Base-by-base conservation (phyloP, 2,329 filamentous ascomycete species). In the Fusarium foetens region DNA sequence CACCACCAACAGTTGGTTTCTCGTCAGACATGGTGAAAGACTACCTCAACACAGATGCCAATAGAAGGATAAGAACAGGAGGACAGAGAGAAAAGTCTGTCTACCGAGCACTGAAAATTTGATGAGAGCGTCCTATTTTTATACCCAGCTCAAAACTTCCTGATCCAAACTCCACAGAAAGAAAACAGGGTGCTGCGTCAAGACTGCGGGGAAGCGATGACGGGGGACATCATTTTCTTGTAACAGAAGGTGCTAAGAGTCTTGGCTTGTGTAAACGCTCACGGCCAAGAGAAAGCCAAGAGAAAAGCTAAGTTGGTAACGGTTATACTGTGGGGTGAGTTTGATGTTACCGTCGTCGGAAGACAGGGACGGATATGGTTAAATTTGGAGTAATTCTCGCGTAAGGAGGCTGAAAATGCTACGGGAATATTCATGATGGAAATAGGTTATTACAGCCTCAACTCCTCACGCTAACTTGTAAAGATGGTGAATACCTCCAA, bases 241-340 rank as follows among this genome's bases (percentile, higher is more conserved):
- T 46, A 58, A 67, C 3, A 57, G 60, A 63, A 70, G 70, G 70
- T 63, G 61, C 51, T 51, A 51, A 62, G 49, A 45, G 35, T 48
- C 70, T 72, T 73, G 65, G 70, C 65, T 55, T 52, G 33, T 27
- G 48, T 29, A 52, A 39, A 23, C 1, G n/a, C 29, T 39, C 13
- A 29, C 35, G 2, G 54, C 49, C 55, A 61, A 66, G 63, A n/a
- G 21, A 46, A 54, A 51, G 69, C 64, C 68, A 72, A 61, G 54
- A 8, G n/a, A 11, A 54, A 65, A 70, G 63, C 65, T 25, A 63
- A 68, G 48, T 23, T 35, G 19, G 19, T 39, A 23, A 39, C 29
- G 54, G 54, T 35, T 36, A 57, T 57, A 57, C 11, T 57, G 54
- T 36, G 54, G 54, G 23, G 36, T 38, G 35, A 53, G 6, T 0